Evolutionary conservation across 495 filamentous ascomycete genomes (phyloP).

Genomic region (Hypoxylon perforatum): DNA sequence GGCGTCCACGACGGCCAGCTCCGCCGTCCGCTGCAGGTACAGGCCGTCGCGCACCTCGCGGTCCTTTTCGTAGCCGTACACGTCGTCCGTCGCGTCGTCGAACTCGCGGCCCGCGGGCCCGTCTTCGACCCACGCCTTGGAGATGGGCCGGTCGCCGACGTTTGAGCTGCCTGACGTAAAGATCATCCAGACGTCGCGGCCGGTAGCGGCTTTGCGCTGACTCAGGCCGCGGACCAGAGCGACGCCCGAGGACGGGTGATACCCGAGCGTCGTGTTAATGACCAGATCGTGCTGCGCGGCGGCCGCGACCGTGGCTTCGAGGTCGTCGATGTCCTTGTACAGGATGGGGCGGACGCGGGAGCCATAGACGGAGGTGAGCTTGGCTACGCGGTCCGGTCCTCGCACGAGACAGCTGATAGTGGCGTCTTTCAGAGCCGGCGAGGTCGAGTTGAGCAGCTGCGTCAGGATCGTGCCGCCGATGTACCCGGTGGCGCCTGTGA

Average conservation of each 20-base stretch:
- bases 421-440: constrained; percentile 13
- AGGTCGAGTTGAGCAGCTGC: constrained; percentile 28
- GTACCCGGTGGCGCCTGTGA: constrained; percentile 43
- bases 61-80: constrained; percentile 54
- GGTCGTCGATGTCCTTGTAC: constrained; percentile 46
- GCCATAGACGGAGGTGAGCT: constrained; percentile 31
- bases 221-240: constrained; percentile 52
- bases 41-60: constrained; percentile 45
- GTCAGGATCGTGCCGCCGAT: constrained; percentile 46
- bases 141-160: constrained; percentile 57
- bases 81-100: constrained; percentile 53
- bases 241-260: constrained; percentile 41
- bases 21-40: constrained; percentile 60
- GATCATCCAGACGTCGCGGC: constrained; percentile 46
- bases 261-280: constrained; percentile 51
- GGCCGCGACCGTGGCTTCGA: constrained; percentile 38
- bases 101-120: constrained; percentile 47
- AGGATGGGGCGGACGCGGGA: constrained; percentile 33
- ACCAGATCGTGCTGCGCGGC: constrained; percentile 55
- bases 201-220: constrained; percentile 46
- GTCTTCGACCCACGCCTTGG: constrained; percentile 45
- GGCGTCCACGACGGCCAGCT: constrained; percentile 55
- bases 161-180: constrained; percentile 64
- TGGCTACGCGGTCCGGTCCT: constrained; percentile 31
- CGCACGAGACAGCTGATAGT: constrained; percentile 36